A percentile compares a stretch with the other conserved stretches of the same genome.
These are phyloP conservation scores for Tetradesmus lagerheimii DNA, from an alignment of 139 green algal species.

Conservation along the genomic window DNA sequence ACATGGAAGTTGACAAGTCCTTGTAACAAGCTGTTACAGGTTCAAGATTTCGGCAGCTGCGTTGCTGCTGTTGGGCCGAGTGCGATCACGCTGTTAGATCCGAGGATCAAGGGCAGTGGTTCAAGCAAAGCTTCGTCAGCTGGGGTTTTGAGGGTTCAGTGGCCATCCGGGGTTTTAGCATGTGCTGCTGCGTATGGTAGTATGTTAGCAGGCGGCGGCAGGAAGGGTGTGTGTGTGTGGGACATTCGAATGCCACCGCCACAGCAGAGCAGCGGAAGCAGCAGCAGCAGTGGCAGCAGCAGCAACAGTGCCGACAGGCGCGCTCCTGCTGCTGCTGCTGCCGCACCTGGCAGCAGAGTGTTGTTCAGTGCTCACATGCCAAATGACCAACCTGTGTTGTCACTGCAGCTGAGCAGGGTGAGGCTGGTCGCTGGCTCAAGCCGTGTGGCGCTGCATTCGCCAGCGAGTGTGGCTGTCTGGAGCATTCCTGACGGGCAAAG, in stretches of 20 bases:
- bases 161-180: neutral
- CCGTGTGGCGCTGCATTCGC: neutral
- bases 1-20: slow-evolving; percentile 20
- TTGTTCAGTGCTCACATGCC: slow-evolving; percentile 24
- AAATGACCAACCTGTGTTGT: neutral
- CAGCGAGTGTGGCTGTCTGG: neutral
- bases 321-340: neutral
- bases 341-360: neutral
- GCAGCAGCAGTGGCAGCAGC: slow-evolving; percentile 2
- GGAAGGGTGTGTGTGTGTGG: neutral
- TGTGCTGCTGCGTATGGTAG: neutral
- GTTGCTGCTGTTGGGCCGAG: neutral
- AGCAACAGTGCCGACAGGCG: neutral
- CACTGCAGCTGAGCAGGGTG: neutral
- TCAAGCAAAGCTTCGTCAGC: no score
- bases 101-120: neutral
- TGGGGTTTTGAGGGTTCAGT: neutral
- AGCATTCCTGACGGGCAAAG: neutral
- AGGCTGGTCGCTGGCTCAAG: neutral
- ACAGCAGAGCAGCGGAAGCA: neutral
- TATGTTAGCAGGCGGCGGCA: slow-evolving; percentile 4
- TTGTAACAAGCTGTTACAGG: neutral
- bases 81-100: neutral
- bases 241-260: neutral
- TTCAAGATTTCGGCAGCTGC: neutral